Evolutionary conservation across 441 rosid genomes (phyloP), one percentile per base, ranked within the genome.

Genomic region (Pelargonium hybrid): DNA sequence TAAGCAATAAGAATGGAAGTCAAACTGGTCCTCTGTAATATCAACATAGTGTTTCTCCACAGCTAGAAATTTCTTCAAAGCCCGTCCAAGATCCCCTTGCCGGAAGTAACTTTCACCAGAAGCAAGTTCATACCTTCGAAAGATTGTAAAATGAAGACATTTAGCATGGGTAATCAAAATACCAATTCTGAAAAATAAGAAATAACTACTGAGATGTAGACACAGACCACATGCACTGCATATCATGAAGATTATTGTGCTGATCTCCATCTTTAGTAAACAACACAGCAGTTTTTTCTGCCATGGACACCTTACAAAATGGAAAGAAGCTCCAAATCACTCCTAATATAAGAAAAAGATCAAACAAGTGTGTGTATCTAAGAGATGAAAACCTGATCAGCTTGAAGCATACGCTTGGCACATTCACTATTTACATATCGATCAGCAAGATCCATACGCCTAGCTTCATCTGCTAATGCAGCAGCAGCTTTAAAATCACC

Each of bases 201-300:
- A 61, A 10, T 61, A 39, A 61, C 59, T 54, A 48, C 69, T 59
- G 69, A 69, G 69, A 75, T 67, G 62, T 39, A 78, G 66, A 81
- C 64, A 82, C 87, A 39, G 68, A 96, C 99, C 99, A 96, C 99
- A 93, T 96, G 98, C 99, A 96, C 81, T 96, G 99, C 99, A 96
- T 96, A 83, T 96, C 99, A 82, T 96, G 98, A 79, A 96, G 97
- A 84, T 87, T 93, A 82, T 88, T 96, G 83, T 93, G 96, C 82
- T 90, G 98, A 76, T 93, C 99, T 47, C 98, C 97, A 63, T 96
- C 99, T 80, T 93, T 96, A 17, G 99, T 96, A 82, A 96, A 96
- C 76, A 96, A 76, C n/a, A 86, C 90, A 76, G 97, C 98, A 74
- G 88, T 93, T 83, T 91, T 93, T 82, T 93, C 98, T 3, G 99